phyloP scores from a whole-genome alignment of 495 filamentous ascomycete genomes.

The Annulohypoxylon stygium region DNA sequence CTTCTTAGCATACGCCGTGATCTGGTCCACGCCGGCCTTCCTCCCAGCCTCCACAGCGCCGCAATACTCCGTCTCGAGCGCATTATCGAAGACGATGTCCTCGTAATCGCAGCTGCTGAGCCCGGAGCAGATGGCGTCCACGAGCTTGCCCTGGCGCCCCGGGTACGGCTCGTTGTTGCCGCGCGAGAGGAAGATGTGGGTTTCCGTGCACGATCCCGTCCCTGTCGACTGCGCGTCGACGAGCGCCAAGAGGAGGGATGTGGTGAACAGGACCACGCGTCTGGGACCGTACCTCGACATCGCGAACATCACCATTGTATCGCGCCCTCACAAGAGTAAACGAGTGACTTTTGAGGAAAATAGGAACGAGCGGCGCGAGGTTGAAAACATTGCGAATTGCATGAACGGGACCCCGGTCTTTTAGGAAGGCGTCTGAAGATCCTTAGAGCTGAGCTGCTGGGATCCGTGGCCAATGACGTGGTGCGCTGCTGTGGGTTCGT shows the following conservation, averaged over 20 bases:
- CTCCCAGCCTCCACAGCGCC: slow-evolving; percentile 38
- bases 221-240: slow-evolving; percentile 27
- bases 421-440: slow-evolving; percentile 1
- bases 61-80: slow-evolving; percentile 41
- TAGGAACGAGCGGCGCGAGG: neutral
- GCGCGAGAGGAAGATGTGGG: slow-evolving; percentile 49
- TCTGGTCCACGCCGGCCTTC: slow-evolving; percentile 36
- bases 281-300: neutral
- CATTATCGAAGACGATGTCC: slow-evolving; percentile 44
- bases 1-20: slow-evolving; percentile 40
- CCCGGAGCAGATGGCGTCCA: slow-evolving; percentile 39
- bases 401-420: neutral
- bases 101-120: slow-evolving; percentile 50
- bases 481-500: neutral
- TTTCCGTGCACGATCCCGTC: slow-evolving; percentile 36
- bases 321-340: no score
- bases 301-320: neutral
- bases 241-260: slow-evolving; percentile 11
- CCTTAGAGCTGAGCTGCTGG: neutral
- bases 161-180: slow-evolving; percentile 51
- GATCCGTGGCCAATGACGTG: neutral
- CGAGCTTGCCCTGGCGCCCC: slow-evolving; percentile 44
- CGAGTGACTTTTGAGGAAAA: neutral
- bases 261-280: neutral
- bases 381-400: neutral